phyloP scores from a whole-genome alignment of 805 yeast species.

The Hanseniaspora taiwanica region DNA sequence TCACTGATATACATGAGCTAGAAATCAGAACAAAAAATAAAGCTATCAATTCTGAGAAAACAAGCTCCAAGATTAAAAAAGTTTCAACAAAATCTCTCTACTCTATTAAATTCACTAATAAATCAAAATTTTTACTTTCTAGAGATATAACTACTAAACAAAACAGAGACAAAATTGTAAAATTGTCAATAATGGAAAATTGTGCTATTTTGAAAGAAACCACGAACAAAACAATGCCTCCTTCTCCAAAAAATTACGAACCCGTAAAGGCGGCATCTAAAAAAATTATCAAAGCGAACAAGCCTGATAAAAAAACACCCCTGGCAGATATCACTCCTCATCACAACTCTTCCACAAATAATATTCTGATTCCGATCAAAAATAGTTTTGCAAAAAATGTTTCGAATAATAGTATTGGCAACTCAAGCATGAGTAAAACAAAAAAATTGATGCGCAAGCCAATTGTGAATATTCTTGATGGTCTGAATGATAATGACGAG shows the following conservation, averaged over 20 bases:
- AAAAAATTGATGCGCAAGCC: conserved; percentile 19
- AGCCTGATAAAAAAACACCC: neutral
- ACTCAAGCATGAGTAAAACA: conserved; percentile 6
- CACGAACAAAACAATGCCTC: no score
- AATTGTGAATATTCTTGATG: conserved; percentile 18
- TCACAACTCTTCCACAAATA: neutral
- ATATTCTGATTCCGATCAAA: neutral
- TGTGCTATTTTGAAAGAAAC: no score
- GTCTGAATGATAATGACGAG: conserved; percentile 8
- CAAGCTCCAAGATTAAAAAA: neutral
- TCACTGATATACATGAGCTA: conserved; percentile 22
- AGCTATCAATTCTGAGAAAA: conserved; percentile 3
- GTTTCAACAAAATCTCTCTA: neutral
- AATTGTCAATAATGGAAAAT: no score
- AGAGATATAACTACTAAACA: no score
- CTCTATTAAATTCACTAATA: no score
- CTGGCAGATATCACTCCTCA: neutral
- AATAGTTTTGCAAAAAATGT: neutral
- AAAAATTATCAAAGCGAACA: neutral
- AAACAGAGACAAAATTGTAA: no score
- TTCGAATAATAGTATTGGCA: neutral
- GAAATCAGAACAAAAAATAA: conserved; percentile 14
- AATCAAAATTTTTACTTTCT: no score
- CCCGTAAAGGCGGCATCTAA: neutral
- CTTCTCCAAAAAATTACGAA: no score